Conservation (phyloP, 495 filamentous ascomycete species). For the Annulohypoxylon bovei region DNA sequence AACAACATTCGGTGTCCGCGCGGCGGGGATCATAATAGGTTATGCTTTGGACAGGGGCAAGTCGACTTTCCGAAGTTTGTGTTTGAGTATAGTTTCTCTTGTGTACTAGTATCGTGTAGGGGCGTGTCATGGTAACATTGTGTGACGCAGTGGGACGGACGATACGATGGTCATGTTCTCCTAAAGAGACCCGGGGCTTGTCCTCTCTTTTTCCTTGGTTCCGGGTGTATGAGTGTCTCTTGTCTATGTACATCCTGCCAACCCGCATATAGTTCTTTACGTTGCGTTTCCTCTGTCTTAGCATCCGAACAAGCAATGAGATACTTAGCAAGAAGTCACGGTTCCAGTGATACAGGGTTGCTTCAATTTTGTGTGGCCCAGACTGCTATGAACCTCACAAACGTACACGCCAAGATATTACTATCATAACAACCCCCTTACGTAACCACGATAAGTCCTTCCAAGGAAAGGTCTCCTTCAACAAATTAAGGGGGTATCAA, state of each 20-base stretch:
- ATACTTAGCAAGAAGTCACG: background rate
- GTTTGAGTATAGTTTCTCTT: constrained; percentile 12
- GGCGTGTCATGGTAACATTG: constrained; percentile 10
- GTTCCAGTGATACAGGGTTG: background rate
- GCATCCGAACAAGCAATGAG: constrained; percentile 1
- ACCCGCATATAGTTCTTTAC: constrained; percentile 7
- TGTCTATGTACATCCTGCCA: constrained; percentile 23
- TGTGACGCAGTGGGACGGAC: background rate
- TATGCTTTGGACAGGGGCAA: constrained; percentile 13
- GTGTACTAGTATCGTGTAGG: background rate
- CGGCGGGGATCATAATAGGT: constrained; percentile 15
- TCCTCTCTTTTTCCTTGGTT: background rate
- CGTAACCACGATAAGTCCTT: too few species aligned
- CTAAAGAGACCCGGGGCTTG: background rate
- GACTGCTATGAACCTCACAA: too few species aligned
- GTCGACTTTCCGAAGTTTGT: background rate
- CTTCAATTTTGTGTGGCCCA: background rate
- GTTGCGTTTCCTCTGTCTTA: background rate
- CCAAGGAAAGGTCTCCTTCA: too few species aligned
- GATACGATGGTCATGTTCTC: background rate
- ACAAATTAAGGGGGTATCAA: background rate
- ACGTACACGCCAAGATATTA: too few species aligned
- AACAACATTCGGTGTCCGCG: constrained; percentile 23
- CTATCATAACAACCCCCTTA: too few species aligned
- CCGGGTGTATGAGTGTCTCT: constrained; percentile 7